Evolutionary conservation across 495 filamentous ascomycete genomes (phyloP).

Genomic region (Margaritispora aquatica): DNA sequence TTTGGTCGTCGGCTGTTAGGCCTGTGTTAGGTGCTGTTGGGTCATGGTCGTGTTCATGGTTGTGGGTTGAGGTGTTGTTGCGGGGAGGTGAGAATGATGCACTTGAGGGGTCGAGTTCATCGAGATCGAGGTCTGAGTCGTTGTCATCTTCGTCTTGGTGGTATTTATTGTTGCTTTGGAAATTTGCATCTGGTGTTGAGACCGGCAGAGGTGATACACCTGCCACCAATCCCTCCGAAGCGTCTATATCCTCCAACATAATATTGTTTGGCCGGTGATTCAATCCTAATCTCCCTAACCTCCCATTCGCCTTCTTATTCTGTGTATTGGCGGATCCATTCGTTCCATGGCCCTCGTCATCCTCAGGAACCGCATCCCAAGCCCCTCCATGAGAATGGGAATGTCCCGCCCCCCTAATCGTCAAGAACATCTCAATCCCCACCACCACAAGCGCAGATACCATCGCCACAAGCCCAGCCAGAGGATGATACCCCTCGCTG

Average conservation of each 20-base stretch:
- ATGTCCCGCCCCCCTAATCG: slow-evolving; percentile 45
- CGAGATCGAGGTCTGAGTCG: slow-evolving; percentile 44
- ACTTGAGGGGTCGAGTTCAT: slow-evolving; percentile 40
- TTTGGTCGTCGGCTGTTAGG: slow-evolving; percentile 35
- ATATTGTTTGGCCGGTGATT: slow-evolving; percentile 34
- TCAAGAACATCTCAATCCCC: slow-evolving; percentile 70
- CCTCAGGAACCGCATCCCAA: slow-evolving; percentile 21
- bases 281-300: slow-evolving; percentile 20
- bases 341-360: slow-evolving; percentile 8
- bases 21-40: neutral
- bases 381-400: slow-evolving; percentile 36
- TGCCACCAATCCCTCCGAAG: slow-evolving; percentile 38
- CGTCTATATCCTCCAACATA: slow-evolving; percentile 35
- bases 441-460: slow-evolving; percentile 68
- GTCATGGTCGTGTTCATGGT: no score
- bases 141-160: slow-evolving; percentile 31
- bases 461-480: slow-evolving; percentile 77
- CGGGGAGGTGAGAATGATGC: slow-evolving; percentile 9
- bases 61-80: slow-evolving; percentile 1
- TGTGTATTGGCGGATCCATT: slow-evolving; percentile 11
- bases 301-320: slow-evolving; percentile 11
- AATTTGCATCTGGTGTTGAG: slow-evolving; percentile 23
- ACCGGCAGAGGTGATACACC: slow-evolving; percentile 42
- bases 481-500: slow-evolving; percentile 64
- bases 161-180: slow-evolving; percentile 6